Conservation (phyloP, 805 yeast species). For the Lipomyces spencermartinsiae region DNA sequence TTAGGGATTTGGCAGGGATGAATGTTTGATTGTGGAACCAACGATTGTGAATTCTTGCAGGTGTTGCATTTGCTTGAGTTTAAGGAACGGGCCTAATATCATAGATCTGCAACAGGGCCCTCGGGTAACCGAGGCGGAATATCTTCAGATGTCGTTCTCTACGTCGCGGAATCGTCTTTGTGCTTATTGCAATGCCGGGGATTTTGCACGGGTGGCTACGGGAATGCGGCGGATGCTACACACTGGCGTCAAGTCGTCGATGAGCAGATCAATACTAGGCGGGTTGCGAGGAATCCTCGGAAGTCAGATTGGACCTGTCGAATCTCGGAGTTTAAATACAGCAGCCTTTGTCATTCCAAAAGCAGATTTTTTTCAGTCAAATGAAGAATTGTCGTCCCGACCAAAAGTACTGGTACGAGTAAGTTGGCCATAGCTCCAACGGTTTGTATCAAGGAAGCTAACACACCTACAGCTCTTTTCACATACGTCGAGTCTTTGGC, state of each 20-base stretch:
- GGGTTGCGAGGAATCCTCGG: not conserved
- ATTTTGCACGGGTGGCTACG: not conserved
- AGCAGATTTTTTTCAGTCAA: constrained; percentile 19
- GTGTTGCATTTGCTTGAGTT: not conserved
- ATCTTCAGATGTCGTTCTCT: not conserved
- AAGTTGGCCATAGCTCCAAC: not conserved
- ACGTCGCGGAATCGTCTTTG: not conserved
- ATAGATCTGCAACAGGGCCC: not conserved
- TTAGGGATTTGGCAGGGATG: not conserved
- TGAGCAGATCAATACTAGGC: not conserved
- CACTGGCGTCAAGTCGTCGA: not conserved
- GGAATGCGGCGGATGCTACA: not conserved
- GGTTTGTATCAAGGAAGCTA: not conserved
- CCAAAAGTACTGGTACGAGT: not conserved
- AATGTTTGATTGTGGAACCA: not conserved
- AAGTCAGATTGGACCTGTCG: not conserved
- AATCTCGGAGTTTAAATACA: not conserved
- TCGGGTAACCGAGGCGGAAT: not conserved
- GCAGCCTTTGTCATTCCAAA: not conserved
- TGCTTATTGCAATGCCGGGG: not conserved
- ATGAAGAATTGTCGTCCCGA: constrained; percentile 13
- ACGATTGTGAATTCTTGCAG: not conserved
- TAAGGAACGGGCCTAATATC: not conserved
- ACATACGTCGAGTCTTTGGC: constrained; percentile 20
- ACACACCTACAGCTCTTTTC: constrained; percentile 8